A percentile compares a stretch with the other conserved stretches of the same genome.
Conservation (phyloP, 805 yeast genomes). For the Lipomyces yamanashiensis region DNA sequence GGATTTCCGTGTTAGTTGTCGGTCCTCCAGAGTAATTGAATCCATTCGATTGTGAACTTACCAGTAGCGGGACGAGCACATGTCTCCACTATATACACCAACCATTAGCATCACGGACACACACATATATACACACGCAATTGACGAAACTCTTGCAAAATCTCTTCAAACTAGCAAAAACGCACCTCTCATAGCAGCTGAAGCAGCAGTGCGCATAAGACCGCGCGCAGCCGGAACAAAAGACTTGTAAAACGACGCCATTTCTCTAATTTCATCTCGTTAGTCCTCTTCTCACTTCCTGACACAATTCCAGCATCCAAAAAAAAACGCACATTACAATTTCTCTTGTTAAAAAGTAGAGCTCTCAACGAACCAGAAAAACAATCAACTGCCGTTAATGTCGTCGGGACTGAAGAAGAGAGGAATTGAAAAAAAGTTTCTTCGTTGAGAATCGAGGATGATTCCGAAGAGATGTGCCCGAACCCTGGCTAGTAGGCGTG, state of each 20-base stretch:
- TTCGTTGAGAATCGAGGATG: too few relatives aligned
- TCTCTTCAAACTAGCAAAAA: background rate
- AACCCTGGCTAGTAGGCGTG: too few relatives aligned
- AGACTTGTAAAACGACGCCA: slow-evolving; percentile 28
- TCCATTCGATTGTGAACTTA: background rate
- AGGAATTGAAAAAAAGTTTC: too few relatives aligned
- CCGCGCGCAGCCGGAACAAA: slow-evolving; percentile 31
- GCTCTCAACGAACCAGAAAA: too few relatives aligned
- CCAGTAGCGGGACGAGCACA: slow-evolving; percentile 20
- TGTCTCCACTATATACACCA: slow-evolving; percentile 16
- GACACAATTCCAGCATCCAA: too few relatives aligned
- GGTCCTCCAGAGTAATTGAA: background rate
- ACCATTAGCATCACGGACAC: slow-evolving; percentile 4
- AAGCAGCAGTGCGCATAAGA: slow-evolving; percentile 24
- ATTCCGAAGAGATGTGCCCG: too few relatives aligned
- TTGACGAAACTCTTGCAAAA: background rate
- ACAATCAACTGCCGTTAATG: too few relatives aligned
- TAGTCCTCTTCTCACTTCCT: too few relatives aligned
- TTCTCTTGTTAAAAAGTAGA: too few relatives aligned
- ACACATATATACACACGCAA: background rate
- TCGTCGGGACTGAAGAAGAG: too few relatives aligned
- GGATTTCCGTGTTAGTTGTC: background rate
- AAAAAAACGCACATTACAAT: too few relatives aligned
- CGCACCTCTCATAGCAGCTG: slow-evolving; percentile 25
- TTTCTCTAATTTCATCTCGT: background rate